phyloP scores from a whole-genome alignment of 2,329 filamentous ascomycete genomes.

The Gaeumannomyces tritici region DNA sequence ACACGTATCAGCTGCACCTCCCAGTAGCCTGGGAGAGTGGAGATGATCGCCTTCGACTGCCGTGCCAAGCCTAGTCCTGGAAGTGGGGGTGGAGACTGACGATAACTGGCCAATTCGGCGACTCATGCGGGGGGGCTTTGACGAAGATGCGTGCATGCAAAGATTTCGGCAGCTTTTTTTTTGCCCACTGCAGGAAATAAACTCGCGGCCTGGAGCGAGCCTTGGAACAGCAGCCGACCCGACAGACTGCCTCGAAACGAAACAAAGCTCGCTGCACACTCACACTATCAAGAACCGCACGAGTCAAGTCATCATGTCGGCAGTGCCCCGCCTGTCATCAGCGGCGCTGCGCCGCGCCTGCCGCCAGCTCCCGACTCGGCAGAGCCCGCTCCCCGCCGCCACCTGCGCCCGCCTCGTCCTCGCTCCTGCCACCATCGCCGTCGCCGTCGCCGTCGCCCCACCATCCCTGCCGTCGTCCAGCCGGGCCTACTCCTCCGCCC shows the following conservation, averaged over 20 bases:
- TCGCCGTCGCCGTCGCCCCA: not conserved
- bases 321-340: not conserved
- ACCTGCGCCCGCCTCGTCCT: too few relatives aligned
- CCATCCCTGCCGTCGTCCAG: not conserved
- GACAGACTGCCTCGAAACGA: too few relatives aligned
- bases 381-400: not conserved
- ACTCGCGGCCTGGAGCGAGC: too few relatives aligned
- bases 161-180: not conserved
- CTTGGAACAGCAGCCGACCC: too few relatives aligned
- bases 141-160: not conserved
- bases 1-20: too few relatives aligned
- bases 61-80: not conserved
- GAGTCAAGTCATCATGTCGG: not conserved
- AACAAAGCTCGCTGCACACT: too few relatives aligned
- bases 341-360: not conserved
- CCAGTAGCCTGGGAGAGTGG: not conserved
- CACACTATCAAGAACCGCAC: too few relatives aligned
- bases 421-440: too few relatives aligned
- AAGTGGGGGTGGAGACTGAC: too few relatives aligned
- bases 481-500: constrained; percentile 9
- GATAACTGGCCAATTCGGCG: not conserved
- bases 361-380: not conserved
- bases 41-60: not conserved
- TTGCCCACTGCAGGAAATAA: too few relatives aligned
- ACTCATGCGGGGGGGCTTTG: not conserved